A percentile compares a stretch with the other conserved stretches of the same genome.
phyloP scores from a whole-genome alignment of 2,329 filamentous ascomycete species.

The Paecilomyces formosus region DNA sequence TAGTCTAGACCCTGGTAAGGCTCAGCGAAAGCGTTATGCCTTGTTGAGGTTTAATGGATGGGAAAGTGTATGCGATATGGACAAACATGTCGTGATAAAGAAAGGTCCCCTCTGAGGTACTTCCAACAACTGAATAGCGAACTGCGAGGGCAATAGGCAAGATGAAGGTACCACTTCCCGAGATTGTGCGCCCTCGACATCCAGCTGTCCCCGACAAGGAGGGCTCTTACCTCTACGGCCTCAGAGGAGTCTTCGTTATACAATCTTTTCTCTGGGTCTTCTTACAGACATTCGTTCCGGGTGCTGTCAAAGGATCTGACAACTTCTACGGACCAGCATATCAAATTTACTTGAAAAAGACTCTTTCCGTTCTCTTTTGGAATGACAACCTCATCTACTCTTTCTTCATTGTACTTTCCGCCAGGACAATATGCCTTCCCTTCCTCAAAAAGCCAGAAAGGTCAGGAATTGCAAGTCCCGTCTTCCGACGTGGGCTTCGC shows the following conservation, averaged over 20 bases:
- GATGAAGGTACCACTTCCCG: neutral
- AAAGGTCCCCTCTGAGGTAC: neutral
- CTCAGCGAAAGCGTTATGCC: neutral
- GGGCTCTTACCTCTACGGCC: conserved; percentile 30
- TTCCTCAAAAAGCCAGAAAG: conserved; percentile 32
- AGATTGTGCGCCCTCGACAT: neutral
- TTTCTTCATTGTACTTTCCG: conserved; percentile 40
- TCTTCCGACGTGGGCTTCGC: conserved; percentile 36
- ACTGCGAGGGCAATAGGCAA: neutral
- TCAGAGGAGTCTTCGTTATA: conserved; percentile 38
- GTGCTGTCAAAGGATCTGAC: conserved; percentile 29
- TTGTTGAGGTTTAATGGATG: neutral
- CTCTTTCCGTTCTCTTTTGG: conserved; percentile 39
- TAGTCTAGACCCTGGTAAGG: neutral
- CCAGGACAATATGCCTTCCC: conserved; percentile 33
- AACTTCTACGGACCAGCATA: conserved; percentile 30
- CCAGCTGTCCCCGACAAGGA: neutral
- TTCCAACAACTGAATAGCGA: neutral
- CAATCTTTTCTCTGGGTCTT: conserved; percentile 40
- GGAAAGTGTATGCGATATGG: neutral
- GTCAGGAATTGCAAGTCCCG: conserved; percentile 27
- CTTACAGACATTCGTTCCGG: conserved; percentile 38
- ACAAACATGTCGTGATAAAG: neutral
- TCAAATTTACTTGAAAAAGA: conserved; percentile 36
- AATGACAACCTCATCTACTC: conserved; percentile 40